A percentile compares a stretch with the other conserved stretches of the same genome.
Evolutionary conservation across 75 land plant species (phyloP).

Genomic region (Isoetes taiwanensis): DNA sequence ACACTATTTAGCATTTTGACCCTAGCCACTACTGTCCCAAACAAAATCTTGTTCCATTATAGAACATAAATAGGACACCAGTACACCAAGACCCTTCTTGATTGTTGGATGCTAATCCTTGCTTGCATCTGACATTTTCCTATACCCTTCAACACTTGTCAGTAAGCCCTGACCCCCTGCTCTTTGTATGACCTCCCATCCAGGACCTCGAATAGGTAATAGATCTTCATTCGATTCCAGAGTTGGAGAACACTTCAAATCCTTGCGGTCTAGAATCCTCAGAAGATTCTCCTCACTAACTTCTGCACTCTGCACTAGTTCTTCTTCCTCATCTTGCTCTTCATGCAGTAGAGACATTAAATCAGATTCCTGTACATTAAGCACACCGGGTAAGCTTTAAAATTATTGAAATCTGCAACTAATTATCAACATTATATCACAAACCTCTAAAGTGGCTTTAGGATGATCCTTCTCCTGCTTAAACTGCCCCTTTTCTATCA

Average conservation of each 20-base stretch:
- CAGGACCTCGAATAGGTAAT: slow-evolving; percentile 67
- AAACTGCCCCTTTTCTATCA: slow-evolving; percentile 85
- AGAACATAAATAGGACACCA: too few relatives aligned
- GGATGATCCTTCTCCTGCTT: slow-evolving; percentile 41
- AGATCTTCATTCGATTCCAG: neutral
- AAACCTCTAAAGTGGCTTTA: slow-evolving; percentile 30
- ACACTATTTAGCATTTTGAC: too few relatives aligned
- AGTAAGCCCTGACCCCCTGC: slow-evolving; percentile 48
- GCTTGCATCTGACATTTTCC: too few relatives aligned
- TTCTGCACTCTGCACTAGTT: slow-evolving; percentile 56
- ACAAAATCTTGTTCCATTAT: too few relatives aligned
- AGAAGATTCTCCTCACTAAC: slow-evolving; percentile 56
- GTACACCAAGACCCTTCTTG: too few relatives aligned
- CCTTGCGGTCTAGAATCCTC: slow-evolving; percentile 53
- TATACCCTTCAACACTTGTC: slow-evolving; percentile 49
- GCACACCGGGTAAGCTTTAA: too few relatives aligned
- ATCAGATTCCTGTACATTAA: slow-evolving; percentile 65
- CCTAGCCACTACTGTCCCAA: too few relatives aligned
- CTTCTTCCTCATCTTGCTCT: slow-evolving; percentile 60
- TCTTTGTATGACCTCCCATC: slow-evolving; percentile 84
- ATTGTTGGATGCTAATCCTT: too few relatives aligned
- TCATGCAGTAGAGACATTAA: slow-evolving; percentile 49
- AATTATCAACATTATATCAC: neutral
- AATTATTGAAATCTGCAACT: neutral
- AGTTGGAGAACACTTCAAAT: slow-evolving; percentile 15